A percentile compares a stretch with the other conserved stretches of the same genome.
phyloP scores from a whole-genome alignment of 2,329 filamentous ascomycete genomes.

The Epichloe aotearoae region DNA sequence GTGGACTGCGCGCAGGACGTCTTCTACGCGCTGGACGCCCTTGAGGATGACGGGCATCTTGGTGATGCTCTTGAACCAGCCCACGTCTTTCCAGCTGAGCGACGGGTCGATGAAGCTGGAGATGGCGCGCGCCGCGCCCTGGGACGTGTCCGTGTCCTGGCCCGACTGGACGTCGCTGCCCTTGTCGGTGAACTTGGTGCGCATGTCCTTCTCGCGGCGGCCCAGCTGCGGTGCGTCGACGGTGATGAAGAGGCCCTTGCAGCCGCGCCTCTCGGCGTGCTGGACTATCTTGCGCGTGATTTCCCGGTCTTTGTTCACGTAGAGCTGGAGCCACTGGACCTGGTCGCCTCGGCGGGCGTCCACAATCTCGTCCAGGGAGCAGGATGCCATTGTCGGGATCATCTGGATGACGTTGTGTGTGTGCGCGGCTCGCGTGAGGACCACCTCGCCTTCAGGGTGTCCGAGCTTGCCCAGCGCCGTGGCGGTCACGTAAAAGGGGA shows the following conservation, averaged over 20 bases:
- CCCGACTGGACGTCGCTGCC: conserved; percentile 74
- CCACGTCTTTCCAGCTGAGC: conserved; percentile 86
- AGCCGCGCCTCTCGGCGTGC: conserved; percentile 83
- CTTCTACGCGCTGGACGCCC: conserved; percentile 91
- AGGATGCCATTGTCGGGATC: conserved; percentile 94
- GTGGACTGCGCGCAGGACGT: conserved; percentile 78
- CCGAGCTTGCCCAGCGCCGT: conserved; percentile 93
- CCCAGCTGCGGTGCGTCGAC: conserved; percentile 95
- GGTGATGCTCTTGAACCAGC: conserved; percentile 85
- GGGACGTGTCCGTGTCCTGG: conserved; percentile 65
- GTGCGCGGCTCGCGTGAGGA: conserved; percentile 70
- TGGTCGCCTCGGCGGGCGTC: conserved; percentile 70
- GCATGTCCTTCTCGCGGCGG: conserved; percentile 95
- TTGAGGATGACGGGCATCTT: conserved; percentile 93
- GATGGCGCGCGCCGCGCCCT: conserved; percentile 90
- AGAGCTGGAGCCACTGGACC: conserved; percentile 92
- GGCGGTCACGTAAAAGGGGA: conserved; percentile 93
- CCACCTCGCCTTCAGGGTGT: conserved; percentile 83
- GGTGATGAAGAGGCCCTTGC: conserved; percentile 94
- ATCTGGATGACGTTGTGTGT: conserved; percentile 92
- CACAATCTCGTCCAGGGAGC: conserved; percentile 93
- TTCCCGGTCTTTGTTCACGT: conserved; percentile 88
- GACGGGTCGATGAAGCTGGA: conserved; percentile 92
- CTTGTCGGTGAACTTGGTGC: conserved; percentile 73
- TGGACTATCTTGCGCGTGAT: conserved; percentile 85